These are phyloP conservation scores for Trichoderma sp. DNA, from an alignment of 2,329 filamentous ascomycete species.

Conservation along the genomic window DNA sequence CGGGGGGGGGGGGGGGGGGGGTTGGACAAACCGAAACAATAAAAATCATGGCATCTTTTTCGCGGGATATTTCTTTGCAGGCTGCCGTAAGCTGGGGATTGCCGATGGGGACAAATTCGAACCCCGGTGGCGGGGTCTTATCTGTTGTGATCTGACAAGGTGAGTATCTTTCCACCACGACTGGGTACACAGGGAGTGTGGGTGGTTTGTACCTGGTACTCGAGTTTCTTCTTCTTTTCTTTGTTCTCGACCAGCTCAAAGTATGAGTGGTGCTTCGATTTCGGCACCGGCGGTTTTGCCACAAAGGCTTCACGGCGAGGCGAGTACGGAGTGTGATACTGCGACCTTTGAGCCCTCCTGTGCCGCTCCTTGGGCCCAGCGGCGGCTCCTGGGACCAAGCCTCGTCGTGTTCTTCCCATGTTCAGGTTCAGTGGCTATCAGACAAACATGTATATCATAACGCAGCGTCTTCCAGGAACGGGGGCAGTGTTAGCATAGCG, in stretches of 20 bases:
- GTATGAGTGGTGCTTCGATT: conserved; percentile 57
- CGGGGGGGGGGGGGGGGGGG: no score
- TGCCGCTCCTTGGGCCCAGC: conserved; percentile 37
- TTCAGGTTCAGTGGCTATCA: conserved; percentile 19
- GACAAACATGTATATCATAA: conserved; percentile 10
- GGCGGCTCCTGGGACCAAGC: conserved; percentile 29
- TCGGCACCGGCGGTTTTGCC: conserved; percentile 40
- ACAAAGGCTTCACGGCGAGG: conserved; percentile 34
- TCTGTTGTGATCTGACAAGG: conserved; percentile 49
- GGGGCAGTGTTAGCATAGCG: not conserved
- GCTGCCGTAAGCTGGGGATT: conserved; percentile 57
- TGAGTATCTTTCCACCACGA: conserved; percentile 27
- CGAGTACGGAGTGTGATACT: conserved; percentile 34
- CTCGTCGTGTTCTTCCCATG: conserved; percentile 39
- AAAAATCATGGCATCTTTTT: conserved; percentile 61
- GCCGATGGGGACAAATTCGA: conserved; percentile 60
- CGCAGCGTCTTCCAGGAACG: not conserved
- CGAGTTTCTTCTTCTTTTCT: conserved; percentile 62
- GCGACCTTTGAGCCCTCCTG: conserved; percentile 32
- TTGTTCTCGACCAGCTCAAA: conserved; percentile 63
- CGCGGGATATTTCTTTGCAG: conserved; percentile 64
- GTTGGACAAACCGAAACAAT: conserved; percentile 59
- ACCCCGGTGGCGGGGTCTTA: conserved; percentile 55
- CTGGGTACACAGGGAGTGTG: not conserved
- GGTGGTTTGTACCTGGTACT: conserved; percentile 50